Base-by-base conservation (phyloP, 2,329 filamentous ascomycete species). In the Fusarium metavorans region DNA sequence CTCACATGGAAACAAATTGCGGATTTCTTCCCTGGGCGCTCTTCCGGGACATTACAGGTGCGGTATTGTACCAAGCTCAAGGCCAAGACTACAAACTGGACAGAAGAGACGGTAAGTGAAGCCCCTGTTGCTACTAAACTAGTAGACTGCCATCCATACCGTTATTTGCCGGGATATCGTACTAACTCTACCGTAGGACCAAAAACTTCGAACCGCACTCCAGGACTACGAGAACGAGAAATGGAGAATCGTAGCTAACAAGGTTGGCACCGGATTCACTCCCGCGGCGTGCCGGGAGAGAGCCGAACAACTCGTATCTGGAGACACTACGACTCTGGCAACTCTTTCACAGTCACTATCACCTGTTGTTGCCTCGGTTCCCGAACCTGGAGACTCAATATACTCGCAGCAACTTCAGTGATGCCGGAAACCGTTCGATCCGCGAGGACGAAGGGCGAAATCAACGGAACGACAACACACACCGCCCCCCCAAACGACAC, bases 1-100 rank as follows among this genome's bases (percentile, higher is more conserved):
- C 87, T 98, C 81, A 97, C 95, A 6, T 98, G 95, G 95, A 98
- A 97, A 84, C 95, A 98, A 86, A 98, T 98, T 80, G 94, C 95
- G 66, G 95, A 98, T 80, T 98, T 98, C 84, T 98, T 98, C 78
- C 95, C 95, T 1, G 95, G 95, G 2, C 89, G 95, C 67, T 97
- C 94, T 68, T 97, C 94, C 54, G 95, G 95, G 20, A 98, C 95
- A 34, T 85, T 98, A 71, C 95, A 98, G 83, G 95, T 98, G 64
- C 92, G 95, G 39, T 98, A 98, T 82, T 98, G 95, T 82, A 98
- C 95, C 50, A 98, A 97, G 84, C 87, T 98, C 62, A 98, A 97
- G 85, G 95, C 95, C 16, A 98, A 98, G 86, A 95, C 94, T 43
- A 97, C 94, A 14, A 91, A 95, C 79, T 98, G 95, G 95, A 97